These are phyloP conservation scores for Rhodamnia argentea DNA, from an alignment of 345 rosid genomes.

Conservation along the genomic window DNA sequence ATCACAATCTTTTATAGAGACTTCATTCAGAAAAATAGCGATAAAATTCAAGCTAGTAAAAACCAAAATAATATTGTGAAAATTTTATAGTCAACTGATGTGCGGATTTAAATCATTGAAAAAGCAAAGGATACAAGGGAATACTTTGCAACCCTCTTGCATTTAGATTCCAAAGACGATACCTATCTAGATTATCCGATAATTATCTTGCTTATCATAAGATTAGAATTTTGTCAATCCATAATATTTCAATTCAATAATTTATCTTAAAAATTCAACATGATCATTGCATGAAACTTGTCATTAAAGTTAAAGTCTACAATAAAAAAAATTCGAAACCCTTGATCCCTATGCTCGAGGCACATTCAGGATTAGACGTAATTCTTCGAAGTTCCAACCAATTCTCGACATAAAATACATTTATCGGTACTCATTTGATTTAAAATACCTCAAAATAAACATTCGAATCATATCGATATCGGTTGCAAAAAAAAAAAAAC, in stretches of 20 bases:
- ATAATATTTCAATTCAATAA: not conserved
- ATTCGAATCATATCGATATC: rapidly evolving
- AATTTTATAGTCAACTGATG: not conserved
- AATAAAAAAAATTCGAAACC: rapidly evolving
- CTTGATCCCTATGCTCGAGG: not conserved
- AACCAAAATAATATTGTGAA: not conserved
- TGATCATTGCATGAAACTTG: not conserved
- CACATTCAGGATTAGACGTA: not conserved
- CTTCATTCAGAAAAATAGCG: not conserved
- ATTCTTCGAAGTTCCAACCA: not conserved
- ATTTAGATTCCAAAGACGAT: not conserved
- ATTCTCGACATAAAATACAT: not conserved
- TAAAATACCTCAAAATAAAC: not conserved
- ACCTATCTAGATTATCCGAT: not conserved
- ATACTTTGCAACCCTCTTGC: not conserved
- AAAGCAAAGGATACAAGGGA: not conserved
- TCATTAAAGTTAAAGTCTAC: rapidly evolving
- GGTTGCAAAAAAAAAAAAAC: not conserved
- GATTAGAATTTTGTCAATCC: not conserved
- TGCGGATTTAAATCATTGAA: not conserved
- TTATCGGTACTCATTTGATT: not conserved
- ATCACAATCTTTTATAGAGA: not conserved
- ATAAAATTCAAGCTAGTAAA: not conserved
- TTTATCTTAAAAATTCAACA: not conserved
- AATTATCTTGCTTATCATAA: not conserved